Base-by-base conservation (phyloP, 208 protist species). In the Vickermania ingenoplastis region DNA sequence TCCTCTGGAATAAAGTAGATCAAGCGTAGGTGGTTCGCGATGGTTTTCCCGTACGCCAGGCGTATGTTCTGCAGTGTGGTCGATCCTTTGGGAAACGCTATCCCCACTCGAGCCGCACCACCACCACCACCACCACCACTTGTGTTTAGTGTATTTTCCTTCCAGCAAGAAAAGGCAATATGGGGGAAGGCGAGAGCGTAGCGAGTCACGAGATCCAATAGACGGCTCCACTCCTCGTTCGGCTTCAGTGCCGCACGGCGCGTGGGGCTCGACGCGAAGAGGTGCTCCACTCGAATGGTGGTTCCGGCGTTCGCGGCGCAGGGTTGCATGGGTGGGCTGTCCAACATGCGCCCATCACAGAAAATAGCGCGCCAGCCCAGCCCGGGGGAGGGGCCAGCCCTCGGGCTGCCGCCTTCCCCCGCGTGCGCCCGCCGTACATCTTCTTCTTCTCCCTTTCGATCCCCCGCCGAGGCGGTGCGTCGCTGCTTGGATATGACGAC, bases 281-380 rank as follows among this genome's bases (percentile, higher is more conserved):
- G 81, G 53, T 92, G 77, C 63, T 96, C 85, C 0, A 75, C 88
- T 5, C 75, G 75, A 31, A 97, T 91, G 30, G 65, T 83, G 24
- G 93, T 96, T 48, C 93, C 93, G 13, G 61, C 58, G 71, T 75
- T 97, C 55, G 87, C 85, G 0, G 89, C 79, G 64, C 76, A 85
- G 24, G 79, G 62, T 27, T 86, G 73, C 0, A 85, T 77, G n/a
- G 84, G 75, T n/a, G 87, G 93, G 7, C 23, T 5, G 11, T 50
- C 41, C 48, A 92, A 89, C 61, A 99, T 97, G 7, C 90, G 67
- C 26, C 98, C 97, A 59, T 99, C 96, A 50, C 75, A 55, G 62
- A 71, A 97, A 30, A 59, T 65, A 13, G 67, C 69, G 1, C 72
- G 61, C 80, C 78, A 91, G 30, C 75, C 87, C 3, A 83, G 69